A percentile compares a stretch with the other conserved stretches of the same genome.
Evolutionary conservation across 1,139 yeast genomes (phyloP).

Genomic region (Kurtzmaniella quercitrusa): DNA sequence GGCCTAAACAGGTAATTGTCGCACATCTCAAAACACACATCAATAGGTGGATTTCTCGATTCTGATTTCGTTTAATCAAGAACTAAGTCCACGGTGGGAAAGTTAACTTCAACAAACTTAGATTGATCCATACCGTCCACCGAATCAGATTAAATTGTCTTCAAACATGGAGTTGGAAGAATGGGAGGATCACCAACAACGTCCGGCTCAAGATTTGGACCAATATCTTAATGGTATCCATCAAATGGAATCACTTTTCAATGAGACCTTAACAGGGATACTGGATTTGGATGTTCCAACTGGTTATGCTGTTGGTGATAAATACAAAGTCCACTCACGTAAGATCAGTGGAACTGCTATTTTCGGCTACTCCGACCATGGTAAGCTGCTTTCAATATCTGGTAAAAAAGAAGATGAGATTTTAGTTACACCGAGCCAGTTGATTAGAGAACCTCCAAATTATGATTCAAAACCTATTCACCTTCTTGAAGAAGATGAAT

Average conservation of each 20-base stretch:
- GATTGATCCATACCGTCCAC: background rate
- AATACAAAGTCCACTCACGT: constrained; percentile 27
- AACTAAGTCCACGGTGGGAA: background rate
- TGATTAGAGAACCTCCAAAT: constrained; percentile 16
- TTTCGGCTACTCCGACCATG: constrained; percentile 57
- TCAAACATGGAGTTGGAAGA: constrained; percentile 24
- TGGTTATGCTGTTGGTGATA: constrained; percentile 21
- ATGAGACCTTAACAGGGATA: constrained; percentile 40
- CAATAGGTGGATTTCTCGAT: constrained; percentile 1
- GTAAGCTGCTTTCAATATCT: constrained; percentile 46
- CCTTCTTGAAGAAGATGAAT: constrained; percentile 29
- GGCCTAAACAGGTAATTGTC: constrained; percentile 4
- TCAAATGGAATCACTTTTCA: constrained; percentile 40
- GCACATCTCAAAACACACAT: constrained; percentile 5
- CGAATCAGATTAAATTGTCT: background rate
- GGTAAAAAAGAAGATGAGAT: constrained; percentile 21
- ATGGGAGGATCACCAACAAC: constrained; percentile 32
- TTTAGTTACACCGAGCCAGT: constrained; percentile 35
- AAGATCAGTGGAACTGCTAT: constrained; percentile 60
- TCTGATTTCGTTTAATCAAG: background rate
- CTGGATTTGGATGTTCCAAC: constrained; percentile 55
- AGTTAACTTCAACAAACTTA: background rate
- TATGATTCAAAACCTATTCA: constrained; percentile 19
- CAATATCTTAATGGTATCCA: constrained; percentile 32
- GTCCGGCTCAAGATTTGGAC: constrained; percentile 42